phyloP scores from a whole-genome alignment of 805 yeast genomes.

The Candida suzukii region DNA sequence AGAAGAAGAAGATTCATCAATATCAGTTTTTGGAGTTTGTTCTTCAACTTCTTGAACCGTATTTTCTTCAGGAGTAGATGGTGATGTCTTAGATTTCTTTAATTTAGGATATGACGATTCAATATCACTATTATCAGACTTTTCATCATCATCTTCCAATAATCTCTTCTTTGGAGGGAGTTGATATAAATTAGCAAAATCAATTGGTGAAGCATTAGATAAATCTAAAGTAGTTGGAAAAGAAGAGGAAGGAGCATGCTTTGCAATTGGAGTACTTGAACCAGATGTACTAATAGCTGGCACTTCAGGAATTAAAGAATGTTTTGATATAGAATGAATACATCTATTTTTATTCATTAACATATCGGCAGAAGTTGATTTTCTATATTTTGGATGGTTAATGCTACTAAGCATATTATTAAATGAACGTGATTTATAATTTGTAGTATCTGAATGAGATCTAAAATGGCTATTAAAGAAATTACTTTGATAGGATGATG shows the following conservation, averaged over 20 bases:
- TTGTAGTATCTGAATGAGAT: conserved; percentile 26
- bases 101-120: conserved; percentile 8
- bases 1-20: conserved; percentile 3
- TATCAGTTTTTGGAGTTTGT: neutral
- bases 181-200: neutral
- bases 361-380: conserved; percentile 7
- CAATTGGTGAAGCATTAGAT: neutral
- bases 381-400: conserved; percentile 14
- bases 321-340: neutral
- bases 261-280: too few species aligned
- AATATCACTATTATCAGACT: conserved; percentile 1
- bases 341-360: neutral
- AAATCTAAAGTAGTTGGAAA: neutral
- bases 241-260: neutral
- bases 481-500: neutral
- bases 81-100: conserved; percentile 23
- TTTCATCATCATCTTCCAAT: conserved; percentile 4
- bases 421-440: conserved; percentile 15
- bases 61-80: conserved; percentile 20
- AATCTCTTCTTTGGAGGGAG: conserved; percentile 8
- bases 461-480: conserved; percentile 14
- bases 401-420: conserved; percentile 13
- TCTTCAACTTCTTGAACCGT: too few species aligned
- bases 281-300: too few species aligned
- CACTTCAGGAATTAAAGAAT: neutral